These are phyloP conservation scores for Fusarium tjaetaba DNA, from an alignment of 2,329 filamentous ascomycete genomes.

Conservation along the genomic window DNA sequence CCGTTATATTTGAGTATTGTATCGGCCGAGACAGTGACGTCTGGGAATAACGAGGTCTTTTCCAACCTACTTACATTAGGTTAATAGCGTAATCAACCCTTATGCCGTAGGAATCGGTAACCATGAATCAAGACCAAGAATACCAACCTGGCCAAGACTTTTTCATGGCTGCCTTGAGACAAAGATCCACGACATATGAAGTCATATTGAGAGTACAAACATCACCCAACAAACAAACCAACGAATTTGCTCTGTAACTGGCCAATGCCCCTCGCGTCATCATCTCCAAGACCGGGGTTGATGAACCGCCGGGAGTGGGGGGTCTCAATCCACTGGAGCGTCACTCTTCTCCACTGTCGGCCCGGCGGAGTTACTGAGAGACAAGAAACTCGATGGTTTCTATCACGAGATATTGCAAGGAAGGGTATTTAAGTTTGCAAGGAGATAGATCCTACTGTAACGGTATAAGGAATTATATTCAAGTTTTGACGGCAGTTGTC, in stretches of 20 bases:
- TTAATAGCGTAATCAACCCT: neutral
- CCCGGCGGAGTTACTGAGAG: neutral
- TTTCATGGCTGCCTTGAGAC: neutral
- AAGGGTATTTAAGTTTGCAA: constrained; percentile 10
- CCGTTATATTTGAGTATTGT: neutral
- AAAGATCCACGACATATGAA: constrained; percentile 18
- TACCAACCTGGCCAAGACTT: neutral
- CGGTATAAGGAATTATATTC: neutral
- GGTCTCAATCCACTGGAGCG: constrained; percentile 1
- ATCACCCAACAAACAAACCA: neutral
- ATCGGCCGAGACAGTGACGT: neutral
- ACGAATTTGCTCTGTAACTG: neutral
- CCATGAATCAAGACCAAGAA: neutral
- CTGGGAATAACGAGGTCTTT: neutral
- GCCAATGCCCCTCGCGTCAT: constrained; percentile 24
- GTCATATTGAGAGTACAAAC: constrained; percentile 6
- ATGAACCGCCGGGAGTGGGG: constrained; percentile 17
- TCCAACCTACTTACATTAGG: neutral
- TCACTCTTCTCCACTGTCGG: constrained; percentile 19
- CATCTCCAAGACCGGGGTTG: constrained; percentile 5
- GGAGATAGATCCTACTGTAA: neutral
- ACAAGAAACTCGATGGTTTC: neutral
- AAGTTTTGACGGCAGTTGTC: neutral
- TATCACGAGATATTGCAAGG: neutral
- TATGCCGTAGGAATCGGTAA: neutral